Conservation (phyloP, 768 basidiomycete genomes). For the Hygrocybe coccinea region DNA sequence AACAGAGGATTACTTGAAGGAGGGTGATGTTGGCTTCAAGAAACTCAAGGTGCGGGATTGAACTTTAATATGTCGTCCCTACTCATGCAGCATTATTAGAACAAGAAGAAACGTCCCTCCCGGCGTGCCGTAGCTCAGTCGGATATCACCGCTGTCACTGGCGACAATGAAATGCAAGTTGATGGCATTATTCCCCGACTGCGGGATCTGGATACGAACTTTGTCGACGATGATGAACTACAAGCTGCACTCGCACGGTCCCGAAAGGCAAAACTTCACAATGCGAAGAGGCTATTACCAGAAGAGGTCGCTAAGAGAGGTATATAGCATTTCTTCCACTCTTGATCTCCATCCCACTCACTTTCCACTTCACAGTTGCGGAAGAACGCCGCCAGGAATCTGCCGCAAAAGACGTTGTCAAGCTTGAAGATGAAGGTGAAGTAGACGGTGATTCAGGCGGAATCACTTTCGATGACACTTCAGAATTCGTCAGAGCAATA, state of each 20-base stretch:
- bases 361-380: conserved; percentile 47
- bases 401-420: conserved; percentile 37
- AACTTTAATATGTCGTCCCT: conserved; percentile 1
- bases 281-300: conserved; percentile 67
- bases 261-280: conserved; percentile 75
- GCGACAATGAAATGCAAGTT: conserved; percentile 67
- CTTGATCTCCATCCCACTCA: conserved; percentile 2
- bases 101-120: conserved; percentile 86
- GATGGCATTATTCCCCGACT: conserved; percentile 66
- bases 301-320: conserved; percentile 79
- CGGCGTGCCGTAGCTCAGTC: conserved; percentile 58
- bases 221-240: conserved; percentile 97
- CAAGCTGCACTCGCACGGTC: conserved; percentile 88
- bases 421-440: conserved; percentile 42
- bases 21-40: conserved; percentile 92
- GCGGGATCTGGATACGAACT: conserved; percentile 78
- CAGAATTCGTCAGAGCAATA: conserved; percentile 89
- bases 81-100: conserved; percentile 40
- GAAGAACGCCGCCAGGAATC: conserved; percentile 54
- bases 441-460: conserved; percentile 47
- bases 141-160: conserved; percentile 33
- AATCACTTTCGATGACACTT: conserved; percentile 91
- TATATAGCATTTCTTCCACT: conserved; percentile 32
- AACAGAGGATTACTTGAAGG: conserved; percentile 81
- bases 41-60: conserved; percentile 67